Evolutionary conservation across 23 red algal genomes (phyloP).

Genomic region (Gracilaria caudata): DNA sequence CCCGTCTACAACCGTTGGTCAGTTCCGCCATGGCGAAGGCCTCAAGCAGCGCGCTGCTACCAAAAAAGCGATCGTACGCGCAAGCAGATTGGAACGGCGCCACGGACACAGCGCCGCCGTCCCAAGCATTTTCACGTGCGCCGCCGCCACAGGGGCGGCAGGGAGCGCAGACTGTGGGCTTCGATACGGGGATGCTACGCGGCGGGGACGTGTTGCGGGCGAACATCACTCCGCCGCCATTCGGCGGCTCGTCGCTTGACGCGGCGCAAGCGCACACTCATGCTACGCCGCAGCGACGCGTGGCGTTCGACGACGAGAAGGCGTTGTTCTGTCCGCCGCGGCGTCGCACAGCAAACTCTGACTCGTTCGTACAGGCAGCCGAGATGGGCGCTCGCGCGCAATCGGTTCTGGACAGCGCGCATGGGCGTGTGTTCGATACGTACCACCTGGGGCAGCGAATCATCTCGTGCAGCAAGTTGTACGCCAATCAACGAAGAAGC

Average conservation of each 20-base stretch:
- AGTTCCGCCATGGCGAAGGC: neutral
- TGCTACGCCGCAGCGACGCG: neutral
- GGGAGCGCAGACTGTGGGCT: neutral
- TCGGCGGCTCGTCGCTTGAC: neutral
- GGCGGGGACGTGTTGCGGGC: neutral
- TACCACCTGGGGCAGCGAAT: conserved; percentile 42
- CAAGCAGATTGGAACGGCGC: neutral
- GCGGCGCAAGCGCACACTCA: neutral
- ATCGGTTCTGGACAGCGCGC: conserved; percentile 1
- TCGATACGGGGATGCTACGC: neutral
- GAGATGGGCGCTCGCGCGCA: conserved; percentile 46
- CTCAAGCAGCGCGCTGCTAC: neutral
- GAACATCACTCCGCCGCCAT: neutral
- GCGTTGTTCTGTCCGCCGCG: neutral
- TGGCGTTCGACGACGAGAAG: neutral
- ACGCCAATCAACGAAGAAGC: conserved; percentile 50
- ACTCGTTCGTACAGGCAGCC: conserved; percentile 28
- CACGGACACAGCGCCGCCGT: neutral
- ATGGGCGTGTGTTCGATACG: conserved; percentile 7
- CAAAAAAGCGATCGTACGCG: neutral
- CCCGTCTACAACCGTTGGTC: neutral
- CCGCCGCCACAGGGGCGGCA: neutral
- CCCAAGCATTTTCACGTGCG: neutral
- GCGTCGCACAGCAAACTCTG: neutral
- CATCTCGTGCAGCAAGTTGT: conserved; percentile 19